Conservation (phyloP, 129 eudicot species). For the sunflower (Helianthus annuus) region DNA sequence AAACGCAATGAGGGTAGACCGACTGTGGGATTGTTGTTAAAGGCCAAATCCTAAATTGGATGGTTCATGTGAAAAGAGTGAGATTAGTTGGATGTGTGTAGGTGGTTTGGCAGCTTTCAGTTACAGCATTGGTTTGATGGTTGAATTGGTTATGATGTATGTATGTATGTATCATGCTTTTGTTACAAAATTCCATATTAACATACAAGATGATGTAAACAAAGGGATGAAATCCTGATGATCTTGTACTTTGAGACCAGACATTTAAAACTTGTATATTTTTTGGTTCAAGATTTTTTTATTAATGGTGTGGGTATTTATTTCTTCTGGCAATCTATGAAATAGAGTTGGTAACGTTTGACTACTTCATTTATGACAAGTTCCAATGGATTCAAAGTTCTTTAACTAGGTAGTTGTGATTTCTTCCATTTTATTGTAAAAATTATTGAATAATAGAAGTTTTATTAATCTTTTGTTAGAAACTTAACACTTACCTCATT, state of each 20-base stretch:
- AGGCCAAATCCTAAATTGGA: constrained; percentile 29
- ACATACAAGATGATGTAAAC: constrained; percentile 20
- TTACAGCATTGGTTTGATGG: constrained; percentile 18
- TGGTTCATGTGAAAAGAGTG: not conserved
- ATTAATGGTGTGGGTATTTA: not conserved
- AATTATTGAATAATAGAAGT: no score
- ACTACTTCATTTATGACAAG: not conserved
- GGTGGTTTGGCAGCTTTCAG: constrained; percentile 13
- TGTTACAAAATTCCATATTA: constrained; percentile 22
- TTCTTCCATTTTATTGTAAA: not conserved
- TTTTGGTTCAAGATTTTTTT: not conserved
- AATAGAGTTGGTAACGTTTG: not conserved
- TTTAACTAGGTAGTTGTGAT: not conserved
- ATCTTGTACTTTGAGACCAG: constrained; percentile 4
- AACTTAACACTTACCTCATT: no score
- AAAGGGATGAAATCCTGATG: not conserved
- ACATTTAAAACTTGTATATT: constrained; percentile 24
- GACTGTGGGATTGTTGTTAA: constrained; percentile 37
- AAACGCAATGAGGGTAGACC: constrained; percentile 30
- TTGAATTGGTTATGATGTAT: constrained; percentile 23
- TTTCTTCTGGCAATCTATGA: not conserved
- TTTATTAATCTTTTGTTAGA: no score
- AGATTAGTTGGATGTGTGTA: constrained; percentile 8
- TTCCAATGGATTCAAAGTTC: no score
- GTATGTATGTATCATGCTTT: constrained; percentile 16